Evolutionary conservation across 2,329 filamentous ascomycete species (phyloP).

Genomic region (Trichoderma harzianum): DNA sequence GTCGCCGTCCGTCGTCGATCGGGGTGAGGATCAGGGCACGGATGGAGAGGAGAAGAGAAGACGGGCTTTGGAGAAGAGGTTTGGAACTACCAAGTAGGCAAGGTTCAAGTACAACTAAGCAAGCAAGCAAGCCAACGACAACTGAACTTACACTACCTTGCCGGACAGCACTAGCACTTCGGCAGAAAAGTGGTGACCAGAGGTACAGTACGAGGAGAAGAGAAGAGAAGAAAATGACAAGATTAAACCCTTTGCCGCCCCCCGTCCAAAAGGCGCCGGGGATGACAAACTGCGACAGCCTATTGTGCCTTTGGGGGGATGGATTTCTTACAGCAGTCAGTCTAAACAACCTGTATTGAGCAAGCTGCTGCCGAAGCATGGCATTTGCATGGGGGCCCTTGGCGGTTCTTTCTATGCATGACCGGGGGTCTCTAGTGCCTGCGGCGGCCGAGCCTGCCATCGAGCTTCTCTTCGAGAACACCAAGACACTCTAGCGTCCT

Average conservation of each 20-base stretch:
- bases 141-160: background rate
- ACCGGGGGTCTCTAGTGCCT: background rate
- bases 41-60: background rate
- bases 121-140: background rate
- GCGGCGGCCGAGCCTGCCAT: slow-evolving; percentile 5
- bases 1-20: slow-evolving; percentile 11
- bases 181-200: background rate
- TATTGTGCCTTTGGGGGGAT: background rate
- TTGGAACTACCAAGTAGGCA: background rate
- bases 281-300: background rate
- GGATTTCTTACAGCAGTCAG: background rate
- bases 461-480: slow-evolving; percentile 10
- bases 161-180: background rate
- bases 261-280: slow-evolving; percentile 2
- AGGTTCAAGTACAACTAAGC: background rate
- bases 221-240: background rate
- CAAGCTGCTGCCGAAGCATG: slow-evolving; percentile 7
- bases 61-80: background rate
- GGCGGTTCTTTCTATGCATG: background rate
- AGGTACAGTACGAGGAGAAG: background rate
- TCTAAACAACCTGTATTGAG: slow-evolving; percentile 1
- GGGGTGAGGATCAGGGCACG: background rate
- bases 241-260: background rate
- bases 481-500: slow-evolving; percentile 15
- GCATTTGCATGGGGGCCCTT: slow-evolving; percentile 9